Percentiles rank a stretch among this genome's conserved stretches.
phyloP scores from a whole-genome alignment of 2,329 filamentous ascomycete species.

The Fusarium sp. region DNA sequence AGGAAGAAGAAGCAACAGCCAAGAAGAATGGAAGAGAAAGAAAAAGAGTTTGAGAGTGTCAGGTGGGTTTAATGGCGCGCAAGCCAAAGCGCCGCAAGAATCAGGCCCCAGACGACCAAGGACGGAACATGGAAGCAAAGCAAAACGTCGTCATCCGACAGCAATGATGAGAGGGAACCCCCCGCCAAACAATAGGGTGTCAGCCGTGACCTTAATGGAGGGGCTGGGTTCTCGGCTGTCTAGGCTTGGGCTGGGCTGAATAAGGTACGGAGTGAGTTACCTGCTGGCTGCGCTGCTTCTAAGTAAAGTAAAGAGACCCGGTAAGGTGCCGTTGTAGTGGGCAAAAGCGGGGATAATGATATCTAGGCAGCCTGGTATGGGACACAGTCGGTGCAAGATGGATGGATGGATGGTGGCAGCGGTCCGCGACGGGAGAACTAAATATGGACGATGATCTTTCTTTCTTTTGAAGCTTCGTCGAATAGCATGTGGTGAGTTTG shows the following conservation, averaged over 20 bases:
- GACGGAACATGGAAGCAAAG: slow-evolving; percentile 38
- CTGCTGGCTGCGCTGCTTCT: neutral
- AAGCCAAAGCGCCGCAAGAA: slow-evolving; percentile 40
- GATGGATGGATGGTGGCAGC: slow-evolving; percentile 38
- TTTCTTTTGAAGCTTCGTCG: neutral
- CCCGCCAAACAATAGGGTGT: slow-evolving; percentile 44
- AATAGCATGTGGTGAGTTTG: slow-evolving; percentile 6
- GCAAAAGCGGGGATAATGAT: slow-evolving; percentile 41
- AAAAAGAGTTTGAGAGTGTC: slow-evolving; percentile 41
- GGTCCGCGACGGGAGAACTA: slow-evolving; percentile 42
- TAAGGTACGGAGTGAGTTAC: slow-evolving; percentile 4
- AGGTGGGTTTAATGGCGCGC: slow-evolving; percentile 47
- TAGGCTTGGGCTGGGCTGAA: slow-evolving; percentile 7
- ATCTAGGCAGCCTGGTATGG: neutral
- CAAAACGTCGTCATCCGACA: slow-evolving; percentile 49
- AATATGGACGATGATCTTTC: slow-evolving; percentile 32
- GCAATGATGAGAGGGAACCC: slow-evolving; percentile 43
- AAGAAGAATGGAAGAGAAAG: slow-evolving; percentile 31
- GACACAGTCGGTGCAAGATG: slow-evolving; percentile 10
- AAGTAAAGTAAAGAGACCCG: slow-evolving; percentile 6
- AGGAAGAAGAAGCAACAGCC: slow-evolving; percentile 20
- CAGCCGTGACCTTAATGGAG: slow-evolving; percentile 46
- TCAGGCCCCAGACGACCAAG: slow-evolving; percentile 42
- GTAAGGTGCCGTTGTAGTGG: slow-evolving; percentile 24
- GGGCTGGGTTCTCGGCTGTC: slow-evolving; percentile 37